Evolutionary conservation across 2,329 filamentous ascomycete genomes (phyloP), one percentile per base, ranked within the genome.

Genomic region (Penicillium sp.): DNA sequence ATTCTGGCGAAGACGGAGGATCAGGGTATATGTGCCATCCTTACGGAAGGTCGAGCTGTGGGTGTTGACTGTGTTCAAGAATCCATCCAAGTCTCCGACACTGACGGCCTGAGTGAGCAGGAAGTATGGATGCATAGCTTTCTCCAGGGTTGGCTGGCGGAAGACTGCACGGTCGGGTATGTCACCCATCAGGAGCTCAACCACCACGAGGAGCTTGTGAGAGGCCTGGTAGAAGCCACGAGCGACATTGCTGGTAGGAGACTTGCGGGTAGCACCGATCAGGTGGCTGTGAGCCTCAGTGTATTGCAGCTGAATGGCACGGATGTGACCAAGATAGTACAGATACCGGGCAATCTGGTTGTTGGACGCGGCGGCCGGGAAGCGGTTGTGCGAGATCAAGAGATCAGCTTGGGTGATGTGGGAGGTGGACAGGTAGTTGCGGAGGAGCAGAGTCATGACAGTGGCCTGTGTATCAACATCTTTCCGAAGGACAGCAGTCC

Each of bases 271-370:
- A 47, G 95, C 95, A 50, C 92, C 92, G 45, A 90, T 92, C 64
- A 99, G 83, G 76, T 98, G 92, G 74, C 96, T 91, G 72, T 99
- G 95, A 22, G 95, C 95, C 75, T 97, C 94, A 8, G 95, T 97
- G 81, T 99, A 99, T 68, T 91, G 90, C 67, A 99, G 85, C 81
- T 99, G 95, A 70, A 98, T 96, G 55, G 95, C 92, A 63, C 95
- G 90, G 78, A 98, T 97, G 68, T 94, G 91, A 62, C 95, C 95
- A 12, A 99, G 86, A 78, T 99, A 99, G 84, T 96, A 99, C 59
- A 98, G 84, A 81, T 96, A 99, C 62, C 95, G 88, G 64, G 95
- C 96, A 66, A 99, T 93, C 81, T 99, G 95, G 77, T 97, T 99
- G 82, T 97, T 99, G 66, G 93, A 92, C 4, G 95, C 95, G 71